phyloP scores from a whole-genome alignment of 2,329 filamentous ascomycete species.

The Tympanopsis confertula region DNA sequence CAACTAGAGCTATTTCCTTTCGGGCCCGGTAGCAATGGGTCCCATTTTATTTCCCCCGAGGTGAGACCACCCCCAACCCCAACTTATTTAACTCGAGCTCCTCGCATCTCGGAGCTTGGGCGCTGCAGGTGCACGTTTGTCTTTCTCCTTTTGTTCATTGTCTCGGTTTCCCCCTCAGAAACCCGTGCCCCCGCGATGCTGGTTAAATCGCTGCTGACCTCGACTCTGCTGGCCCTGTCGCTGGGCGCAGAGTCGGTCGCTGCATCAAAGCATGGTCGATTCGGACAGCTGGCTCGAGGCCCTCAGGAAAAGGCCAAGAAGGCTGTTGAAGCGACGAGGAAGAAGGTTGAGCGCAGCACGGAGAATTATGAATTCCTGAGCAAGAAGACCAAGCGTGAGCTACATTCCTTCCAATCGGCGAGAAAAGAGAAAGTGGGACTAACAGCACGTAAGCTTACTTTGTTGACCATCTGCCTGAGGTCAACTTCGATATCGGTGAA shows the following conservation, averaged over 20 bases:
- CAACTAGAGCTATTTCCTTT: no score
- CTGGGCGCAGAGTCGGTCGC: not conserved
- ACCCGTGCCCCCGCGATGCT: no score
- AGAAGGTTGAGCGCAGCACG: not conserved
- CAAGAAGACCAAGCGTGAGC: conserved; percentile 5
- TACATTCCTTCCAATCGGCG: not conserved
- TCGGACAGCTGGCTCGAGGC: not conserved
- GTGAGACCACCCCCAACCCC: no score
- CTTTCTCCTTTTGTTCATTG: no score
- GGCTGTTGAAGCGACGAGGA: not conserved
- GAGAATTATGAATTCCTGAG: conserved; percentile 5
- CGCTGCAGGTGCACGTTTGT: no score
- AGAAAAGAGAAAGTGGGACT: no score
- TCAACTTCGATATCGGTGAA: not conserved
- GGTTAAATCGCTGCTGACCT: not conserved
- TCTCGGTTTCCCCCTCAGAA: no score
- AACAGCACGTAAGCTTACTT: conserved; percentile 19
- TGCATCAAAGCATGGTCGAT: not conserved
- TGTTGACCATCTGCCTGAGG: conserved; percentile 3
- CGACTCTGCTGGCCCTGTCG: not conserved
- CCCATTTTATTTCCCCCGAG: no score
- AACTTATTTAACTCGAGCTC: no score
- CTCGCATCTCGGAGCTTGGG: no score
- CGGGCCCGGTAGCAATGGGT: no score
- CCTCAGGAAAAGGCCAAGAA: not conserved